These are phyloP conservation scores for Colletotrichum spaethianum DNA, from an alignment of 2,329 filamentous ascomycete species.

Conservation along the genomic window DNA sequence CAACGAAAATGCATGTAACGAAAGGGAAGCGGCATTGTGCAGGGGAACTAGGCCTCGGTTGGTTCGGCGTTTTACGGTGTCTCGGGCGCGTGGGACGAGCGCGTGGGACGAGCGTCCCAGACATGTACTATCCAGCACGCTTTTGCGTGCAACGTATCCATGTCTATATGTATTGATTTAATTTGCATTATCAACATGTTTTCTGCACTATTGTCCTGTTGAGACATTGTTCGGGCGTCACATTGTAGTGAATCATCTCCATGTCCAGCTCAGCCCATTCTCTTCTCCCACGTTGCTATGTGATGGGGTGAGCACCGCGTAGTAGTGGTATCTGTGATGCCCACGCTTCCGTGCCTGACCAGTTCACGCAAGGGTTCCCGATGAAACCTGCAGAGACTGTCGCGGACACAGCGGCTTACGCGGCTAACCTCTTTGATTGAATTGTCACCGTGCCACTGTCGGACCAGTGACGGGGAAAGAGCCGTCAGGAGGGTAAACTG, in stretches of 20 bases:
- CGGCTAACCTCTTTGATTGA: neutral
- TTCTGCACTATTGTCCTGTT: neutral
- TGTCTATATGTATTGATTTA: neutral
- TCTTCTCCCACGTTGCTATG: neutral
- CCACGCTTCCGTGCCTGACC: neutral
- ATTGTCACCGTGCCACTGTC: too few species aligned
- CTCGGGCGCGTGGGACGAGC: constrained; percentile 14
- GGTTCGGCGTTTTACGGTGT: constrained; percentile 10
- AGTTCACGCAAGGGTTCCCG: neutral
- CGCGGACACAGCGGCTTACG: neutral
- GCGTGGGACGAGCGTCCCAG: constrained; percentile 15
- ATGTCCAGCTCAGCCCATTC: neutral
- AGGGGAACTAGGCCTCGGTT: neutral
- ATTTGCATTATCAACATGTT: too few species aligned
- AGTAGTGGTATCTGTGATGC: neutral
- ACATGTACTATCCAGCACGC: neutral
- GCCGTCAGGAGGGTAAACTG: too few species aligned
- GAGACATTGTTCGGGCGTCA: neutral
- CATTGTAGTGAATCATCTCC: neutral
- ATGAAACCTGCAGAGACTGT: neutral
- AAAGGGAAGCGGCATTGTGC: constrained; percentile 11
- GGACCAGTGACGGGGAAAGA: too few species aligned
- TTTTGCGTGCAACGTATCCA: neutral
- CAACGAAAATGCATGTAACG: constrained; percentile 18
- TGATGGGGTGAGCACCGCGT: neutral